These are phyloP conservation scores for Rhynchospora pubera DNA, from an alignment of 176 grass and related monocot genomes.

Conservation along the genomic window DNA sequence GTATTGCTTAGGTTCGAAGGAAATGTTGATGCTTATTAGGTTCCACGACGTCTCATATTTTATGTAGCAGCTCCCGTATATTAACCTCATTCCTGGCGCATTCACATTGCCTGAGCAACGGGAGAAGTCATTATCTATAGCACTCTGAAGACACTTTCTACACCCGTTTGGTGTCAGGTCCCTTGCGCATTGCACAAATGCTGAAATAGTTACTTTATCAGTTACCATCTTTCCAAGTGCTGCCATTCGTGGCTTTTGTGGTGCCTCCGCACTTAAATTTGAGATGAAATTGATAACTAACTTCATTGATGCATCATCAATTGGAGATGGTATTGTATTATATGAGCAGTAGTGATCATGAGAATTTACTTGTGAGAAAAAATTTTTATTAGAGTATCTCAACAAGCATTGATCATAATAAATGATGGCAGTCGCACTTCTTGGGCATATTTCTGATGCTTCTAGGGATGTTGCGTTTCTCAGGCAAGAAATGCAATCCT, in stretches of 20 bases:
- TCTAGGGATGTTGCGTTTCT: neutral
- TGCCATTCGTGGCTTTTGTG: neutral
- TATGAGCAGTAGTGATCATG: neutral
- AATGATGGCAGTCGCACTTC: neutral
- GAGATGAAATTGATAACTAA: neutral
- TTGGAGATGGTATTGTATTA: neutral
- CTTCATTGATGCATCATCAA: neutral
- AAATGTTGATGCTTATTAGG: neutral
- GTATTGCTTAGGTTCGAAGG: no score
- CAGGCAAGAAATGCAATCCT: neutral
- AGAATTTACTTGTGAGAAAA: neutral
- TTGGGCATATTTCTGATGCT: neutral
- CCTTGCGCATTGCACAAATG: constrained; percentile 17
- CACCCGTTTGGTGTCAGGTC: constrained; percentile 4
- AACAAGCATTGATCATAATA: constrained; percentile 6
- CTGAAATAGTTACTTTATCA: neutral
- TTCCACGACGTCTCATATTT: neutral
- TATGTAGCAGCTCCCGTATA: neutral
- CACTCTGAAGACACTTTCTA: neutral
- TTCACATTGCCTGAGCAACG: neutral
- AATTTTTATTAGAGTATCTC: constrained; percentile 9
- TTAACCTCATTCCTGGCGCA: neutral
- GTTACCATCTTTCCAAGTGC: neutral
- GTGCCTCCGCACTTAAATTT: neutral
- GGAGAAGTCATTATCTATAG: no score